Evolutionary conservation across 805 yeast genomes (phyloP).

Genomic region (Yarrowia osloensis): DNA sequence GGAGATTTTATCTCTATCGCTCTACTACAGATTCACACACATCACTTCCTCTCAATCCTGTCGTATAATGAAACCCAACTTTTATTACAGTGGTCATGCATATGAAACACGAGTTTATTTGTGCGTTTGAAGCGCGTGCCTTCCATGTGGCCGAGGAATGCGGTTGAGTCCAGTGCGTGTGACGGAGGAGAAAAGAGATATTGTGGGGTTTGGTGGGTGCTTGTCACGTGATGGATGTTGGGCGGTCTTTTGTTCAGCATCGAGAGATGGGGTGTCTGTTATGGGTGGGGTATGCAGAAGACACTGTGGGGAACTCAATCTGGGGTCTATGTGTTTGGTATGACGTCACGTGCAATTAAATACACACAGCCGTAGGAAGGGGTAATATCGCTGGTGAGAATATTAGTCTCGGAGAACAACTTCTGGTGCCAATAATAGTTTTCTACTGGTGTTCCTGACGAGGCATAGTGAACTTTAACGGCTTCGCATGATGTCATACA

Average conservation of each 20-base stretch:
- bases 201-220: background rate
- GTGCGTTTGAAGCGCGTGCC: background rate
- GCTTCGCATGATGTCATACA: too few relatives aligned
- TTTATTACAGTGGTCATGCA: background rate
- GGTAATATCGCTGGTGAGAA: too few relatives aligned
- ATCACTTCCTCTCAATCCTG: background rate
- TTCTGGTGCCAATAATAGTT: background rate
- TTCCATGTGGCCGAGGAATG: background rate
- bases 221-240: background rate
- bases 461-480: background rate
- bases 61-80: conserved; percentile 15
- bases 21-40: too few relatives aligned
- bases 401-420: too few relatives aligned
- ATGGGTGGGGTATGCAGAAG: too few relatives aligned
- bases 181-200: background rate
- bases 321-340: too few relatives aligned
- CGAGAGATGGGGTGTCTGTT: too few relatives aligned
- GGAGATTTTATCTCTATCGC: too few relatives aligned
- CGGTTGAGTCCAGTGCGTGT: background rate
- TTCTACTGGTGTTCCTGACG: background rate
- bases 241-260: too few relatives aligned
- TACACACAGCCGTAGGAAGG: too few relatives aligned
- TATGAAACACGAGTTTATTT: background rate
- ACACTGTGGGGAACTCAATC: too few relatives aligned
- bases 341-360: too few relatives aligned